Conservation (phyloP, 306 rosid genomes). For the Citrullus mucosospermus region DNA sequence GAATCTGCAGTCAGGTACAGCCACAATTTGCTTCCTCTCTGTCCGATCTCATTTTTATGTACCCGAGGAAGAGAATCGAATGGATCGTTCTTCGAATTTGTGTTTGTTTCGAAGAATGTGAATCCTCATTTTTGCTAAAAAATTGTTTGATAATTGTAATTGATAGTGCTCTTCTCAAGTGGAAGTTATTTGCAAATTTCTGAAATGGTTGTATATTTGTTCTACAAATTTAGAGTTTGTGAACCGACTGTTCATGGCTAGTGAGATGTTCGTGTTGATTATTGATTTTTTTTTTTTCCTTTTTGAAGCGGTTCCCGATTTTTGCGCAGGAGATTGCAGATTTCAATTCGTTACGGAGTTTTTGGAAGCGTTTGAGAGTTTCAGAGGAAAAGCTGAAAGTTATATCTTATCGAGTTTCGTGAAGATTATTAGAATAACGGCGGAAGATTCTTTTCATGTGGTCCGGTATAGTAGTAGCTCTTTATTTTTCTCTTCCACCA, state of each 20-base stretch:
- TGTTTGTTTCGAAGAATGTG: background rate
- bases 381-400: background rate
- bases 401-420: background rate
- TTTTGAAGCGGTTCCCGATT: background rate
- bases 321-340: conserved; percentile 1
- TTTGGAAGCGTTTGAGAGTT: background rate
- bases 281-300: background rate
- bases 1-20: conserved; percentile 4
- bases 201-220: background rate
- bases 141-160: background rate
- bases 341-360: background rate
- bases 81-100: background rate
- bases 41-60: background rate
- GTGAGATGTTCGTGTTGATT: background rate
- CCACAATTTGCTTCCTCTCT: background rate
- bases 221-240: background rate
- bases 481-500: background rate
- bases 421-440: conserved; percentile 8
- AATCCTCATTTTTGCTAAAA: background rate
- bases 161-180: background rate
- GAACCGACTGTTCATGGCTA: background rate
- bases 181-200: background rate
- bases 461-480: conserved; percentile 1
- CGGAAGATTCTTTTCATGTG: conserved; percentile 1
- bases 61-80: background rate